Conservation (phyloP, 768 basidiomycete genomes). For the Agaricus bisporus region DNA sequence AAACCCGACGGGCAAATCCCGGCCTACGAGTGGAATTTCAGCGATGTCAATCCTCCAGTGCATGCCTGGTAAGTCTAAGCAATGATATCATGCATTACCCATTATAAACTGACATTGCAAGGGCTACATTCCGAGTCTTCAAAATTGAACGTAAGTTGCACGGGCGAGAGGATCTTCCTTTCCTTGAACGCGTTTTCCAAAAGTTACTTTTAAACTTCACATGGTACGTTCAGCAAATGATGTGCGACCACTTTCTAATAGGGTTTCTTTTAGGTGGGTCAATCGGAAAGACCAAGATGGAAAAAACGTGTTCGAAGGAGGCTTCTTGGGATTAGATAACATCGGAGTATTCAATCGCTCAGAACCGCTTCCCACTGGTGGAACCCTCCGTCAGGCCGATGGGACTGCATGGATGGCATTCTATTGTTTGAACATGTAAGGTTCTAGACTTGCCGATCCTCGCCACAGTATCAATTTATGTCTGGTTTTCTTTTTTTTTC, state of each 20-base stretch:
- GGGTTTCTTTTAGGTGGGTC: conserved; percentile 68
- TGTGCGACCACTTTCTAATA: background rate
- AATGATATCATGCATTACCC: background rate
- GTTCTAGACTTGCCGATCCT: background rate
- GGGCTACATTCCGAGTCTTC: conserved; percentile 97
- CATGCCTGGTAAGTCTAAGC: conserved; percentile 75
- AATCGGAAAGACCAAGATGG: conserved; percentile 96
- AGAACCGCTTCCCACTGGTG: conserved; percentile 93
- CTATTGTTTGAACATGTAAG: conserved; percentile 93
- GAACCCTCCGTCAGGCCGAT: conserved; percentile 91
- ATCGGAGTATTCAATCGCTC: conserved; percentile 98
- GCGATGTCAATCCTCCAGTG: conserved; percentile 97
- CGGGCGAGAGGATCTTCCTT: conserved; percentile 83
- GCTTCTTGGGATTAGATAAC: conserved; percentile 96
- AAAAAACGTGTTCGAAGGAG: conserved; percentile 96
- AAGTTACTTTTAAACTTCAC: conserved; percentile 96
- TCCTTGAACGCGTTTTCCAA: conserved; percentile 98
- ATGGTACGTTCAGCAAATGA: conserved; percentile 44
- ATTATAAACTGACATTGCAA: conserved; percentile 19
- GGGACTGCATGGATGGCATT: conserved; percentile 99
- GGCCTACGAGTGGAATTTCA: conserved; percentile 99
- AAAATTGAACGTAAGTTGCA: conserved; percentile 97
- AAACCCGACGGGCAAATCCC: conserved; percentile 98
- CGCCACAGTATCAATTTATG: background rate
- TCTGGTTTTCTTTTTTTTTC: conserved; percentile 3